Evolutionary conservation across 1,139 yeast genomes (phyloP).

Genomic region (Tardiomyces depauwii): DNA sequence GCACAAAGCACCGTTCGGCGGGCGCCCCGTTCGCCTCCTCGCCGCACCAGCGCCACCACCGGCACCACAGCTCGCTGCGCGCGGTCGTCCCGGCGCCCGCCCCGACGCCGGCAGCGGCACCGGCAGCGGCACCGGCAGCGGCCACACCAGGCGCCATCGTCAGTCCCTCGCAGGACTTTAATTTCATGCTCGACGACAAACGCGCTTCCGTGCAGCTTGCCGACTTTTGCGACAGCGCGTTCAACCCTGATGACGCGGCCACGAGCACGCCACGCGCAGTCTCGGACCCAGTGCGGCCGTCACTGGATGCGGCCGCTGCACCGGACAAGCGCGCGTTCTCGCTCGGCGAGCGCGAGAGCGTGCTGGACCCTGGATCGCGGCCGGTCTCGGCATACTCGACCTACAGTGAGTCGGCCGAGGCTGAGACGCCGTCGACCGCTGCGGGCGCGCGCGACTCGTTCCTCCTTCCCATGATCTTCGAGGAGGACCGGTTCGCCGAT

Average conservation of each 20-base stretch:
- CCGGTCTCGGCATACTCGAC: background rate
- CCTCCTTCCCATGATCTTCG: conserved; percentile 27
- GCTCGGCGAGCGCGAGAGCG: background rate
- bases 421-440: background rate
- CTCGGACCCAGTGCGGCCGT: background rate
- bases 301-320: background rate
- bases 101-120: too few relatives aligned
- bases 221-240: background rate
- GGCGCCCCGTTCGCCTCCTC: background rate
- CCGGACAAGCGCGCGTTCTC: conserved; percentile 1
- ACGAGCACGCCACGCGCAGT: background rate
- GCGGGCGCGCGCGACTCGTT: background rate
- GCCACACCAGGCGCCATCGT: background rate
- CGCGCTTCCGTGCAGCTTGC: background rate
- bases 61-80: too few relatives aligned
- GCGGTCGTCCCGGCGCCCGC: too few relatives aligned
- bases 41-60: too few relatives aligned
- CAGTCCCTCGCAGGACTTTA: background rate
- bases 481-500: conserved; percentile 29
- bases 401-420: background rate
- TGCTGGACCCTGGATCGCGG: background rate
- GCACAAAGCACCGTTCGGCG: background rate
- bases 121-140: too few relatives aligned
- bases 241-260: conserved; percentile 1
- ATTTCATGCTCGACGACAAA: background rate